Evolutionary conservation across 352 stramenopile species (phyloP).

Genomic region (Pythium oligandrum): DNA sequence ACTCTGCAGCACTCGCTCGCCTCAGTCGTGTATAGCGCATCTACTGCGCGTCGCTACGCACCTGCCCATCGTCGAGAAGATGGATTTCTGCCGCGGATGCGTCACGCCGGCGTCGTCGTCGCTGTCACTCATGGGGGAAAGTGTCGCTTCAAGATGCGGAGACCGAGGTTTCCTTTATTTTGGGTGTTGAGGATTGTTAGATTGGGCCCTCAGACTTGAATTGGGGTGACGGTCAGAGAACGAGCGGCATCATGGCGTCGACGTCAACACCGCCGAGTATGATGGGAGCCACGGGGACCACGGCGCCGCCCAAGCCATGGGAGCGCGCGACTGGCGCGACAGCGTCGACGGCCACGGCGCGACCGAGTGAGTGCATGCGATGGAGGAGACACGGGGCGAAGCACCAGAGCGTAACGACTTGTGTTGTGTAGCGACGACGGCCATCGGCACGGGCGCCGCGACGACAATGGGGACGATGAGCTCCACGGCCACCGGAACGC

Average conservation of each 20-base stretch:
- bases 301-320: conserved; percentile 10
- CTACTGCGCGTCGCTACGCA: background rate
- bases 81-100: conserved; percentile 14
- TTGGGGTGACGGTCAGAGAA: conserved; percentile 1
- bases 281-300: background rate
- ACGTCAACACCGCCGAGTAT: background rate
- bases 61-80: conserved; percentile 19
- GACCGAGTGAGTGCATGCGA: too few relatives aligned
- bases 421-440: too few relatives aligned
- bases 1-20: conserved; percentile 7
- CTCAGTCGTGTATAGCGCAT: too few relatives aligned
- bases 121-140: conserved; percentile 15
- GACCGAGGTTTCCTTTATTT: background rate
- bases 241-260: conserved; percentile 6
- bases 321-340: conserved; percentile 1
- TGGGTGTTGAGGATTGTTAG: background rate
- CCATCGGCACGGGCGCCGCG: background rate
- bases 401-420: too few relatives aligned
- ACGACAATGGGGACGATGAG: conserved; percentile 1
- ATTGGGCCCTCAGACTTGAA: too few relatives aligned
- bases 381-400: too few relatives aligned
- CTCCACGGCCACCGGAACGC: background rate
- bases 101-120: conserved; percentile 10
- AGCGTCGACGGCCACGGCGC: background rate
- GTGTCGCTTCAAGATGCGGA: background rate